Conservation (phyloP, 1,139 yeast species). For the Yamadazyma conglobata region DNA sequence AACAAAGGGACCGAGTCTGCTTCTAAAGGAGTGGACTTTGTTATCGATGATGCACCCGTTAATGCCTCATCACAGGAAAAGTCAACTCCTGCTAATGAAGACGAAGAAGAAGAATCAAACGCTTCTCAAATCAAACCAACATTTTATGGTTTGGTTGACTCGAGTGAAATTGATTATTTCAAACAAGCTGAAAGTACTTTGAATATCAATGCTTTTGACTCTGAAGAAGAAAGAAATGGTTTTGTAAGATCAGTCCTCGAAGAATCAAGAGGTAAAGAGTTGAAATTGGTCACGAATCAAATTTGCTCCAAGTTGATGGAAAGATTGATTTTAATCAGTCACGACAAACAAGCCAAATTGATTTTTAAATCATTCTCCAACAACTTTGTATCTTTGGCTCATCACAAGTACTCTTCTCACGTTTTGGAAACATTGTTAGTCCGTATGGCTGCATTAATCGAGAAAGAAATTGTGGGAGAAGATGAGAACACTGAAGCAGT, state of each 20-base stretch:
- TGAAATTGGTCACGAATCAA: slow-evolving; percentile 90
- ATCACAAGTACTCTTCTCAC: slow-evolving; percentile 91
- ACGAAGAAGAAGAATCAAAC: slow-evolving; percentile 6
- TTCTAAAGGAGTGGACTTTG: slow-evolving; percentile 14
- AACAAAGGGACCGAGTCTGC: slow-evolving; percentile 26
- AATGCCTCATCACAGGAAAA: slow-evolving; percentile 9
- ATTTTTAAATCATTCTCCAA: slow-evolving; percentile 67
- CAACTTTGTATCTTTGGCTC: slow-evolving; percentile 70
- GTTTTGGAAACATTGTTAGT: slow-evolving; percentile 85
- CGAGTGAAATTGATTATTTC: slow-evolving; percentile 83
- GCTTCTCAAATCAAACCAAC: slow-evolving; percentile 17
- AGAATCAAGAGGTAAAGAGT: slow-evolving; percentile 86
- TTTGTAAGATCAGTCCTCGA: slow-evolving; percentile 77
- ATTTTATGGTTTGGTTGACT: slow-evolving; percentile 84
- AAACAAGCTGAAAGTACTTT: slow-evolving; percentile 88
- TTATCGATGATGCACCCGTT: slow-evolving; percentile 14
- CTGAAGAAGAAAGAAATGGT: slow-evolving; percentile 66
- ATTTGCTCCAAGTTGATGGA: slow-evolving; percentile 92
- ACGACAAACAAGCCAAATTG: slow-evolving; percentile 59
- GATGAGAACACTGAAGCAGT: slow-evolving; percentile 32
- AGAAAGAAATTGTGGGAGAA: slow-evolving; percentile 52
- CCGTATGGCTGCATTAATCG: slow-evolving; percentile 71
- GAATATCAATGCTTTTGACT: slow-evolving; percentile 74
- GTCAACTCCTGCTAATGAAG: slow-evolving; percentile 7
- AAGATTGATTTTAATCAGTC: slow-evolving; percentile 68